phyloP scores from a whole-genome alignment of 164 flowering plant species.

The Aristolochia fimbriata region DNA sequence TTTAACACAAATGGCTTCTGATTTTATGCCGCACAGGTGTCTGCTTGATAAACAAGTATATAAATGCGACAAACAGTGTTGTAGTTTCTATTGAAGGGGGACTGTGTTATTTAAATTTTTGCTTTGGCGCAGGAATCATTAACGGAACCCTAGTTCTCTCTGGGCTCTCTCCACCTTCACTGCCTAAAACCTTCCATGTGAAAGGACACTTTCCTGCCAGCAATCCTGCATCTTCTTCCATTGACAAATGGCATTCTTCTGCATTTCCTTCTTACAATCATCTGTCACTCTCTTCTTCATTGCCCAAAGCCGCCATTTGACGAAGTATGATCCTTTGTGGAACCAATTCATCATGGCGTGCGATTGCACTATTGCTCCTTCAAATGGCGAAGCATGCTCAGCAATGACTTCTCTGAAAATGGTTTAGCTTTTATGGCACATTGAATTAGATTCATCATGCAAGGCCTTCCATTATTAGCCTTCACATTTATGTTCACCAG shows the following conservation, averaged over 20 bases:
- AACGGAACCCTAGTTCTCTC: constrained; percentile 48
- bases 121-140: constrained; percentile 88
- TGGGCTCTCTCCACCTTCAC: constrained; percentile 49
- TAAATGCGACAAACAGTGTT: constrained; percentile 17
- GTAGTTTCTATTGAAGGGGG: constrained; percentile 17
- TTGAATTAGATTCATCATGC: constrained; percentile 67
- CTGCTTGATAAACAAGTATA: constrained; percentile 11
- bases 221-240: constrained; percentile 34
- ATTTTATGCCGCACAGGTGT: neutral
- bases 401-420: constrained; percentile 31
- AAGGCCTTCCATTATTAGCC: constrained; percentile 37
- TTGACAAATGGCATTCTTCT: constrained; percentile 57
- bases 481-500: constrained; percentile 71
- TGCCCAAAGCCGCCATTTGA: constrained; percentile 40
- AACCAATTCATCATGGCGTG: constrained; percentile 46
- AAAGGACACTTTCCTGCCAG: constrained; percentile 50
- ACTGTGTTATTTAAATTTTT: constrained; percentile 59
- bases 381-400: constrained; percentile 69
- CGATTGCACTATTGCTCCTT: constrained; percentile 48
- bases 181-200: constrained; percentile 35
- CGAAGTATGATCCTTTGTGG: constrained; percentile 44
- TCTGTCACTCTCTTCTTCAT: constrained; percentile 37
- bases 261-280: constrained; percentile 40
- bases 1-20: too few species aligned
- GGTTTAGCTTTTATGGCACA: constrained; percentile 33